These are phyloP conservation scores for Aspergillus intermedius DNA, from an alignment of 2,329 filamentous ascomycete genomes.

Conservation along the genomic window DNA sequence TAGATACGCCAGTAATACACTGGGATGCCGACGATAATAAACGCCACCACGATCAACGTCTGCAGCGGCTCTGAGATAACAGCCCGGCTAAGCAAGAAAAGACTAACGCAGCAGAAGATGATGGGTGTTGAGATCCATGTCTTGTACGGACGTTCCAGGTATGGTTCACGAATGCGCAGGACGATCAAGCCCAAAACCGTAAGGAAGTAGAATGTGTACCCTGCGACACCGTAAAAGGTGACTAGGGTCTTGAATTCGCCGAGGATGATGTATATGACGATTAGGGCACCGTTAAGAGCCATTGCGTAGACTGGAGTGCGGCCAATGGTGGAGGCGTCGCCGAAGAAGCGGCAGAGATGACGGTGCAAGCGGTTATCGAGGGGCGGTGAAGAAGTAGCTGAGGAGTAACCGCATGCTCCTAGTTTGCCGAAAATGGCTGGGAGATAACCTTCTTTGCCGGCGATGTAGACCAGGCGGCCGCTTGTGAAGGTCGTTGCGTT, in stretches of 20 bases:
- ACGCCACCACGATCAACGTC: conserved; percentile 77
- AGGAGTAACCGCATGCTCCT: conserved; percentile 51
- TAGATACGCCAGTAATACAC: conserved; percentile 85
- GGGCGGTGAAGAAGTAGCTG: too few species aligned
- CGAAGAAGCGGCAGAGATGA: conserved; percentile 56
- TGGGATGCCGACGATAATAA: conserved; percentile 75
- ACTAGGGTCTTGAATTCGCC: conserved; percentile 88
- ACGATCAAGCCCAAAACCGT: conserved; percentile 91
- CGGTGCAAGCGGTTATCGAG: conserved; percentile 31
- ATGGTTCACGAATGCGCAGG: conserved; percentile 76
- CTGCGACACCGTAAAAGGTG: conserved; percentile 95
- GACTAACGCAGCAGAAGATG: conserved; percentile 94
- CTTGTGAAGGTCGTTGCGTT: conserved; percentile 94
- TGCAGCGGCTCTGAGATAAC: conserved; percentile 88
- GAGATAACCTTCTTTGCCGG: conserved; percentile 91
- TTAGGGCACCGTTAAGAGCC: conserved; percentile 69
- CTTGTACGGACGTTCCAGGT: conserved; percentile 81
- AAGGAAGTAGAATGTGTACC: conserved; percentile 95
- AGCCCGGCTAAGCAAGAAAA: conserved; percentile 82
- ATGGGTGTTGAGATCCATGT: conserved; percentile 97
- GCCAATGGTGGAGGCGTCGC: conserved; percentile 74
- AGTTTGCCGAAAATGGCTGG: conserved; percentile 77
- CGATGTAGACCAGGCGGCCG: conserved; percentile 84
- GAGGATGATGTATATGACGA: conserved; percentile 68
- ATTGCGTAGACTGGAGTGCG: conserved; percentile 94